Conservation (phyloP, 352 stramenopile genomes). For the Pythium angustatum region DNA sequence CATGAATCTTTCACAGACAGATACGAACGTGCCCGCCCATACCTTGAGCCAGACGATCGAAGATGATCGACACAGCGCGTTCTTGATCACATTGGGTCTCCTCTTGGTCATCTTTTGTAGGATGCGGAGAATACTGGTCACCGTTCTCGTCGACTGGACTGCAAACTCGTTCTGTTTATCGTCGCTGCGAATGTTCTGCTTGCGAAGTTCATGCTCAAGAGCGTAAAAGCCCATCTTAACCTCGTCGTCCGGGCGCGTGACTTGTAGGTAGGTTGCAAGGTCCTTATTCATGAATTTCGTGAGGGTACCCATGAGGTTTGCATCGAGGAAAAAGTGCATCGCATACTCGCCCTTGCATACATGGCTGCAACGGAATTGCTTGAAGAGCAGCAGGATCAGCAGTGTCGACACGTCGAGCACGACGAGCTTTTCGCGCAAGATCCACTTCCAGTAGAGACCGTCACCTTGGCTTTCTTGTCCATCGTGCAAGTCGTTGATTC, state of each 20-base stretch:
- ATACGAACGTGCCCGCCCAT: slow-evolving; percentile 8
- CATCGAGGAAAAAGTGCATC: slow-evolving; percentile 80
- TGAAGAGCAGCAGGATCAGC: slow-evolving; percentile 69
- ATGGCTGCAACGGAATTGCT: slow-evolving; percentile 76
- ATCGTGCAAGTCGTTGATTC: slow-evolving; percentile 49
- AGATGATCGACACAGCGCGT: slow-evolving; percentile 64
- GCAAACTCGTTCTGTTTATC: slow-evolving; percentile 75
- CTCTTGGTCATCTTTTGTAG: slow-evolving; percentile 83
- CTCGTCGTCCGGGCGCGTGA: slow-evolving; percentile 63
- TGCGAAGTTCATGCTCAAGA: slow-evolving; percentile 64
- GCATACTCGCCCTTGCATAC: slow-evolving; percentile 79
- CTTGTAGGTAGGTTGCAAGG: slow-evolving; percentile 75
- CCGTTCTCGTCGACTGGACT: slow-evolving; percentile 63
- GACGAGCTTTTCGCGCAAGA: slow-evolving; percentile 78
- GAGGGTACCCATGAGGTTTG: slow-evolving; percentile 63
- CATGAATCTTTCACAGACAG: not conserved
- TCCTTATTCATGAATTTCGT: slow-evolving; percentile 91
- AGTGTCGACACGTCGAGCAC: slow-evolving; percentile 72
- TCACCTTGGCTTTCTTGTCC: slow-evolving; percentile 47
- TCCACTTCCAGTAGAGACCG: slow-evolving; percentile 80
- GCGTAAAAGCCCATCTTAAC: slow-evolving; percentile 52
- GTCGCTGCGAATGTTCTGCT: slow-evolving; percentile 56
- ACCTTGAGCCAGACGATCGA: slow-evolving; percentile 86
- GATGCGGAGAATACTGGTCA: slow-evolving; percentile 77
- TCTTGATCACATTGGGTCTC: slow-evolving; percentile 87